Evolutionary conservation across 2,329 filamentous ascomycete species (phyloP).

Genomic region (Delphinella strobiligena): DNA sequence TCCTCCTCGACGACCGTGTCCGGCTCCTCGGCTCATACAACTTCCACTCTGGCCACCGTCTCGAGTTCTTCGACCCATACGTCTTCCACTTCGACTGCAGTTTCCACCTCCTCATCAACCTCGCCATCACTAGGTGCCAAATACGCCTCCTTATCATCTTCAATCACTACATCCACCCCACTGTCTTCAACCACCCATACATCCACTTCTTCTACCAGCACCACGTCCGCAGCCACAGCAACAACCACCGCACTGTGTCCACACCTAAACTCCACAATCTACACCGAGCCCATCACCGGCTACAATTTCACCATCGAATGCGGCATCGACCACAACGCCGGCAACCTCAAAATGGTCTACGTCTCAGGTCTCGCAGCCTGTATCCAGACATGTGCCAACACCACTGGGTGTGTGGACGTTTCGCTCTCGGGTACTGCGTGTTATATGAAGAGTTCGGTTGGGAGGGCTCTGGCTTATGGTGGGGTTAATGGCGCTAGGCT

Average conservation of each 20-base stretch:
- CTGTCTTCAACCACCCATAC: background rate
- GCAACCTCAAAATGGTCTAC: constrained; percentile 5
- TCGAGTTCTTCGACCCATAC: background rate
- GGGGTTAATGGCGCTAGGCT: background rate
- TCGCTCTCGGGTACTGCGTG: constrained; percentile 1
- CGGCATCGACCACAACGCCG: background rate
- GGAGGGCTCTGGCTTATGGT: background rate
- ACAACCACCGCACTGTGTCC: background rate
- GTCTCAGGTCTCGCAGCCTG: background rate
- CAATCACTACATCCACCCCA: background rate
- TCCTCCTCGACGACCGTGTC: background rate
- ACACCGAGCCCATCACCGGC: background rate
- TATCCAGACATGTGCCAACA: background rate
- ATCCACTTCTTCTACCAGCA: background rate
- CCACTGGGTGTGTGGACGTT: constrained; percentile 1
- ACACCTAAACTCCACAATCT: background rate
- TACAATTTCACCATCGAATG: background rate
- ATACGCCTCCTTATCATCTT: no score
- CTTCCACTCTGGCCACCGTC: background rate
- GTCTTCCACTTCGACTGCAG: background rate
- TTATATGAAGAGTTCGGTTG: constrained; percentile 2
- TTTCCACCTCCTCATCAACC: background rate
- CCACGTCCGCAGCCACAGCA: background rate
- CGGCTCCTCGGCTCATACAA: background rate
- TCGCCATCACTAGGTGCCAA: background rate